Evolutionary conservation across 108 stramenopile genomes (phyloP), one percentile per base, ranked within the genome.

Genomic region (Cafeteria roenbergensis): DNA sequence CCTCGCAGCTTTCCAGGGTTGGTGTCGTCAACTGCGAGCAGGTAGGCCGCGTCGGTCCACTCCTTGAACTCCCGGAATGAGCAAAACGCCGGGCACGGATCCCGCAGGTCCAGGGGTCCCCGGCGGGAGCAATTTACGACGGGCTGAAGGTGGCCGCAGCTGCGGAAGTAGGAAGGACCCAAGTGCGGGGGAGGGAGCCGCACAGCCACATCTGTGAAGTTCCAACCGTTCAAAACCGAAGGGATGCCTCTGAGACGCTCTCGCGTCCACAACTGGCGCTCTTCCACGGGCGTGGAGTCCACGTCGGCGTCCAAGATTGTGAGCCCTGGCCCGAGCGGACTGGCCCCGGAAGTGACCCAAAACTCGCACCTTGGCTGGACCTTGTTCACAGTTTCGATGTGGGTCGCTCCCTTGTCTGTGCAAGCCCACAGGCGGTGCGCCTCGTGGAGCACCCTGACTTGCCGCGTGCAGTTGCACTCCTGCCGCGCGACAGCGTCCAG

Each of bases 371-470:
- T 6, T 8, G 57, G 33, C 57, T 14, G 33, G 6, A 33, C 17
- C 57, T 14, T 14, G 12, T 31, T 6, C 57, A 12, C 14, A 17
- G 17, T 33, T 48, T 48, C 42, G 17, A 17, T 48, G 17, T 48
- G 17, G 12, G 42, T 48, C 12, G 65, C 64, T 6, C 65, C 65
- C 37, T 59, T 55, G 1, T 77, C 70, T 29, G 83, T 77, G 61
- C 88, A 90, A 57, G 74, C 72, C 87, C 87, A 90, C 22, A 90
- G 71, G 25, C 86, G 84, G 59, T 84, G 88, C 14, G 88, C 73
- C 3, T 76, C 82, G 8, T 71, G 68, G 22, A 85, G 72, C 34
- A 78, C 78, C 34, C 73, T 66, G 34, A 86, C 68, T 52, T 79
- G 81, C 0, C 61, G 62, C 28, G 64, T 35, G 67, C 89, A 88